phyloP scores from a whole-genome alignment of 106 monocot species.

The Dioscorea dumetorum region DNA sequence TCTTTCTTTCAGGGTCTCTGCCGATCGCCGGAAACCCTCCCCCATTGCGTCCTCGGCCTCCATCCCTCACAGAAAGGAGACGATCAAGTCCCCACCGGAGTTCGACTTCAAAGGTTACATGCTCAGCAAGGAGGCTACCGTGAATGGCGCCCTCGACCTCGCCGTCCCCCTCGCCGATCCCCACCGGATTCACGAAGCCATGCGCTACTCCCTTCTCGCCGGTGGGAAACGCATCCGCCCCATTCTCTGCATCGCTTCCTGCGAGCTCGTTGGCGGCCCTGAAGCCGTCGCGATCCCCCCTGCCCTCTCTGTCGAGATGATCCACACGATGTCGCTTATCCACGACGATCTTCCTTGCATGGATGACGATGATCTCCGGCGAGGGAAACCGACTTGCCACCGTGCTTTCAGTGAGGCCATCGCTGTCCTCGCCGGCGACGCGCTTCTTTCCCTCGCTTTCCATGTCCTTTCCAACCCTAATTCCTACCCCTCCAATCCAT shows the following conservation, averaged over 20 bases:
- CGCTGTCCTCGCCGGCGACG: slow-evolving; percentile 68
- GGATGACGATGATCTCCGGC: slow-evolving; percentile 69
- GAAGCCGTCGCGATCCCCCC: slow-evolving; percentile 28
- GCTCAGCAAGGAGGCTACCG: slow-evolving; percentile 26
- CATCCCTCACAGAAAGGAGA: not conserved
- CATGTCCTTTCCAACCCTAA: slow-evolving; percentile 20
- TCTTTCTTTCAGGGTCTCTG: not conserved
- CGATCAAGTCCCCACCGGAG: not conserved
- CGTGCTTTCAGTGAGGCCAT: slow-evolving; percentile 47
- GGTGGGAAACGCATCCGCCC: slow-evolving; percentile 71
- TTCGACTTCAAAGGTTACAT: slow-evolving; percentile 62
- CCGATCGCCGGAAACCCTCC: not conserved
- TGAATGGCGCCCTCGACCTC: slow-evolving; percentile 38
- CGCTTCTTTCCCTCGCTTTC: slow-evolving; percentile 57
- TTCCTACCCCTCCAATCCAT: not conserved
- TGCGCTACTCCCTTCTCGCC: slow-evolving; percentile 67
- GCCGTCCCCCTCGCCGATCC: slow-evolving; percentile 29
- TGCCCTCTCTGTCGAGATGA: slow-evolving; percentile 56
- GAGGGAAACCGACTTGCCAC: slow-evolving; percentile 54
- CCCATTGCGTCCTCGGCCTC: not conserved
- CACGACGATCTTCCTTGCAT: slow-evolving; percentile 80
- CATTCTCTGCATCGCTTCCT: slow-evolving; percentile 47
- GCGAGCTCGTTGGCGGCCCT: slow-evolving; percentile 41
- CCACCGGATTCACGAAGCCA: slow-evolving; percentile 47
- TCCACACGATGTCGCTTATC: slow-evolving; percentile 72